Evolutionary conservation across 805 yeast genomes (phyloP).

Genomic region (Lipomyces chichibuensis): DNA sequence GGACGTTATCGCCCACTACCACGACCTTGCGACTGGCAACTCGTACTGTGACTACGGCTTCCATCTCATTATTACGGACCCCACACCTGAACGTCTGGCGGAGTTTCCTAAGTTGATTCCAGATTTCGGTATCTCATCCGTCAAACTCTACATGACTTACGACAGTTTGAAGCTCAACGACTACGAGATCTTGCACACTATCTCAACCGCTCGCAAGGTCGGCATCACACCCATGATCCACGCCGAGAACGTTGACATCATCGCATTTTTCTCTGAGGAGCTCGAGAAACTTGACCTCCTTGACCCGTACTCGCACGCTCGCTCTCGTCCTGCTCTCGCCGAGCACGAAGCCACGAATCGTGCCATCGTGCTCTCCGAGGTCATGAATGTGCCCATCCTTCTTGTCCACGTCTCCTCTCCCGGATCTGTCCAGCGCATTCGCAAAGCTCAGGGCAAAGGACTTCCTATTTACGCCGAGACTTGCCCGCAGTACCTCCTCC

Average conservation of each 20-base stretch:
- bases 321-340: constrained; percentile 53
- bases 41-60: constrained; percentile 55
- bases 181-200: constrained; percentile 48
- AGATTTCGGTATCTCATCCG: constrained; percentile 48
- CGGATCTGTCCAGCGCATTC: constrained; percentile 49
- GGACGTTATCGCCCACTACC: constrained; percentile 44
- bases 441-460: constrained; percentile 49
- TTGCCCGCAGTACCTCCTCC: constrained; percentile 55
- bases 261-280: constrained; percentile 50
- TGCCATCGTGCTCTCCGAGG: constrained; percentile 51
- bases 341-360: constrained; percentile 58
- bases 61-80: constrained; percentile 51
- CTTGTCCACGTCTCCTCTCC: constrained; percentile 56
- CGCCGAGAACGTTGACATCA: constrained; percentile 56
- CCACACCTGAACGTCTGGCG: constrained; percentile 42
- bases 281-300: constrained; percentile 47
- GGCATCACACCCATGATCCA: constrained; percentile 56
- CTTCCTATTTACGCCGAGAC: constrained; percentile 55
- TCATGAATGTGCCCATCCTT: constrained; percentile 52
- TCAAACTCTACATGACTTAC: constrained; percentile 54
- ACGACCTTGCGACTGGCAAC: constrained; percentile 42
- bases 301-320: constrained; percentile 53
- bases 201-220: constrained; percentile 48
- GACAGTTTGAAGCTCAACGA: constrained; percentile 50
- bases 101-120: constrained; percentile 46